Evolutionary conservation across 148 eudicot genomes (phyloP).

Genomic region (Amaranthus cruentus): DNA sequence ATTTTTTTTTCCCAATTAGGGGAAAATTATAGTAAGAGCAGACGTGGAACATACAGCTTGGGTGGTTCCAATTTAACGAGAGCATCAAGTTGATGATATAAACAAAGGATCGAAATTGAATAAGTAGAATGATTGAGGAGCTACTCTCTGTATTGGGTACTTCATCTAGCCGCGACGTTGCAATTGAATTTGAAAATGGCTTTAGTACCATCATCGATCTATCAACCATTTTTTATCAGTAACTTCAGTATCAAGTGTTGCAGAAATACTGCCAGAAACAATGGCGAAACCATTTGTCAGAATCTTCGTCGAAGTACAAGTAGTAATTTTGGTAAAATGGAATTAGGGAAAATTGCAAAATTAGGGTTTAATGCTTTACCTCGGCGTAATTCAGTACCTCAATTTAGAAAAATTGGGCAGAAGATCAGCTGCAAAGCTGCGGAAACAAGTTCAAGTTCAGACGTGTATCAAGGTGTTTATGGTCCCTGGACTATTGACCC

Average conservation of each 20-base stretch:
- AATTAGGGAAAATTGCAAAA: not conserved
- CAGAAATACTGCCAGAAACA: not conserved
- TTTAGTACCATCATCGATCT: too few species aligned
- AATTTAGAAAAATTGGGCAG: not conserved
- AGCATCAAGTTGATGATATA: too few species aligned
- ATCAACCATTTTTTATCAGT: too few species aligned
- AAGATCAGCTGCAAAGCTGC: slow-evolving; percentile 19
- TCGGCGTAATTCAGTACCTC: not conserved
- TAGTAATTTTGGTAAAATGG: not conserved
- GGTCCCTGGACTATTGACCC: slow-evolving; percentile 85
- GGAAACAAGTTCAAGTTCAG: slow-evolving; percentile 6
- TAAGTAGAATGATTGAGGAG: too few species aligned
- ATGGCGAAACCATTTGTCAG: not conserved
- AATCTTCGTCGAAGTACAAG: not conserved
- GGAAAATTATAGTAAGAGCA: too few species aligned
- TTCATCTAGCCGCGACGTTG: too few species aligned
- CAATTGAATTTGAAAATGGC: too few species aligned
- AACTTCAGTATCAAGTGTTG: not conserved
- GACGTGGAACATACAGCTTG: too few species aligned
- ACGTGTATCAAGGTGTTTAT: slow-evolving; percentile 61
- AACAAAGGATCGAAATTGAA: too few species aligned
- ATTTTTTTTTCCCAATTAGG: too few species aligned
- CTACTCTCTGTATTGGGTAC: too few species aligned
- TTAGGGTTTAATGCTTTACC: not conserved
- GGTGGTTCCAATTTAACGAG: too few species aligned